Percentiles rank a stretch among this genome's conserved stretches.
phyloP scores from a whole-genome alignment of 441 rosid genomes.

The Brassica balearica region DNA sequence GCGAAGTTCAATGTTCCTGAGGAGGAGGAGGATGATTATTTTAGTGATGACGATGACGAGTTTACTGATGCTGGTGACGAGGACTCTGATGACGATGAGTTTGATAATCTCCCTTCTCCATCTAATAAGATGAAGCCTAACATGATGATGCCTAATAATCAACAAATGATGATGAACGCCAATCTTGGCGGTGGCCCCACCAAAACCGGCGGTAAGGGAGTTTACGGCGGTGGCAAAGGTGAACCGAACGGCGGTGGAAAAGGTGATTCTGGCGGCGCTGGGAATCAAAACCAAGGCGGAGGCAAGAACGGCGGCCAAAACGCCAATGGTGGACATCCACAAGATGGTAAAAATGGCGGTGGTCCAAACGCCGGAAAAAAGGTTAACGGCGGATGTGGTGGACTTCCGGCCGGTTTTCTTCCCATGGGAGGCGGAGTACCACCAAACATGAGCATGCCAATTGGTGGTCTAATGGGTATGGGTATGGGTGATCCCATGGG shows the following conservation, averaged over 20 bases:
- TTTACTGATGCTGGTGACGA: slow-evolving; percentile 55
- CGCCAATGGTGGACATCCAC: background rate
- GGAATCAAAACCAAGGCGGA: slow-evolving; percentile 56
- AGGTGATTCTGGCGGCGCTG: slow-evolving; percentile 46
- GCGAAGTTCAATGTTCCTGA: slow-evolving; percentile 57
- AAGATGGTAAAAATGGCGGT: slow-evolving; percentile 20
- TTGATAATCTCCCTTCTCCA: slow-evolving; percentile 55
- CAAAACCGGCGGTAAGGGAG: slow-evolving; percentile 27
- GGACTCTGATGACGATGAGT: slow-evolving; percentile 54
- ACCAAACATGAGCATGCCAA: slow-evolving; percentile 47
- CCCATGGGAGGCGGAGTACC: slow-evolving; percentile 54
- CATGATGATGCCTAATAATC: slow-evolving; percentile 56
- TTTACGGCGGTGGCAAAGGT: slow-evolving; percentile 43
- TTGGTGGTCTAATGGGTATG: slow-evolving; percentile 54
- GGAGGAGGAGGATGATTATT: slow-evolving; percentile 64
- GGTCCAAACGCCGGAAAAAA: slow-evolving; percentile 50
- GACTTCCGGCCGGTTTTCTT: slow-evolving; percentile 38
- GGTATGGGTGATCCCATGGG: slow-evolving; percentile 58
- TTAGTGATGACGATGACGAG: background rate
- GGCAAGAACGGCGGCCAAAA: slow-evolving; percentile 41
- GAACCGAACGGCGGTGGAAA: slow-evolving; percentile 43
- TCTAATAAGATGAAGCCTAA: slow-evolving; percentile 50
- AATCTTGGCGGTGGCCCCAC: slow-evolving; percentile 40
- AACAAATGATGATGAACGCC: slow-evolving; percentile 50
- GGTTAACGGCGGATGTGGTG: slow-evolving; percentile 46